Percentiles rank a stretch among this genome's conserved stretches.
Conservation (phyloP, 495 filamentous ascomycete species). For the Echria macrotheca region DNA sequence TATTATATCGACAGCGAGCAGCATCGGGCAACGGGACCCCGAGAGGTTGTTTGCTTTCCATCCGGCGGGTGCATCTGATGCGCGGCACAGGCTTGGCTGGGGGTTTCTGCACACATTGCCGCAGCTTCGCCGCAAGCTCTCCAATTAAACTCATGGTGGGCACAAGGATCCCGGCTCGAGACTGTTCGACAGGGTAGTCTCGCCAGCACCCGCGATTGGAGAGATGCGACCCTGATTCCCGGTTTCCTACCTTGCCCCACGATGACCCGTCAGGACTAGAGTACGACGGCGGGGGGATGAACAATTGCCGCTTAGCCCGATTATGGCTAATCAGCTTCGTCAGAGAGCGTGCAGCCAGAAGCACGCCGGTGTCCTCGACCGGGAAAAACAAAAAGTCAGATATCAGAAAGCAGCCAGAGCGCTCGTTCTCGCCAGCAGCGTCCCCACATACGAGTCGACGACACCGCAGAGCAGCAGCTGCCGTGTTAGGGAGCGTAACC, state of each 20-base stretch:
- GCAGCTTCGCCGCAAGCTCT: too few species aligned
- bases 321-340: slow-evolving; percentile 16
- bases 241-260: slow-evolving; percentile 27
- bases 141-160: slow-evolving; percentile 8
- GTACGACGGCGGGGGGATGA: not conserved
- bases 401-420: too few species aligned
- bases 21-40: too few species aligned
- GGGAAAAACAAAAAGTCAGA: not conserved
- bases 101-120: too few species aligned
- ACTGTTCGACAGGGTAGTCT: slow-evolving; percentile 23
- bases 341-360: not conserved
- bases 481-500: too few species aligned
- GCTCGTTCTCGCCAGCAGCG: too few species aligned
- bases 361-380: not conserved
- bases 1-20: too few species aligned
- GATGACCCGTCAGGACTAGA: slow-evolving; percentile 5
- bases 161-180: slow-evolving; percentile 20
- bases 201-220: slow-evolving; percentile 29
- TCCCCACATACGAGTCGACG: too few species aligned
- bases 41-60: too few species aligned
- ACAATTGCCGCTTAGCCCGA: slow-evolving; percentile 22
- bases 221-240: slow-evolving; percentile 33
- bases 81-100: not conserved
- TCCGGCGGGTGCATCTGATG: too few species aligned
- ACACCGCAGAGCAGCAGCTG: too few species aligned